phyloP scores from a whole-genome alignment of 345 rosid species.

The Ceriops zippeliana region DNA sequence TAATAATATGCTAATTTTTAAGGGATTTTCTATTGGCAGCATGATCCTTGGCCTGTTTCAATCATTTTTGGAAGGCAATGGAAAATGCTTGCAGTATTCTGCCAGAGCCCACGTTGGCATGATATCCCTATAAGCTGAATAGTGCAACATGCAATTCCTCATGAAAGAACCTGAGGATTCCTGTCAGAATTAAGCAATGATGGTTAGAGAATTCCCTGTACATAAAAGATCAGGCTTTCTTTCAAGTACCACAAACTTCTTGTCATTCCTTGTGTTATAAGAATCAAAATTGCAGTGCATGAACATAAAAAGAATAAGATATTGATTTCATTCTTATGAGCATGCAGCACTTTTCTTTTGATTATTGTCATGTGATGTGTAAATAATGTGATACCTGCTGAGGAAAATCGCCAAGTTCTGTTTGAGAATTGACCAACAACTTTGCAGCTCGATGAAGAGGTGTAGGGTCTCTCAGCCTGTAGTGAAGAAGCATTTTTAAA shows the following conservation, averaged over 20 bases:
- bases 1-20: no score
- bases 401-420: conserved; percentile 18
- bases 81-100: conserved; percentile 7
- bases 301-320: background rate
- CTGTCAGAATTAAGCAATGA: conserved; percentile 1
- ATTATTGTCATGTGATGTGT: no score
- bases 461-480: background rate
- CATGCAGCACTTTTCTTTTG: no score
- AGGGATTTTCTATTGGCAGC: no score
- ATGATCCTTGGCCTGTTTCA: no score
- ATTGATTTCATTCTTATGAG: background rate
- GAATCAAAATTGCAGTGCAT: no score
- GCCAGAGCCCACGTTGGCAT: conserved; percentile 20
- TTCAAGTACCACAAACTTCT: no score
- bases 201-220: background rate
- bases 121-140: conserved; percentile 8
- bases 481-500: no score
- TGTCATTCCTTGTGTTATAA: no score
- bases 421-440: conserved; percentile 16
- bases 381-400: conserved; percentile 12
- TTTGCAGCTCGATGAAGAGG: conserved; percentile 18
- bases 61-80: background rate
- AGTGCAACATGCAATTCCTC: conserved; percentile 21
- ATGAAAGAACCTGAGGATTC: conserved; percentile 5
- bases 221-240: no score